A percentile compares a stretch with the other conserved stretches of the same genome.
Evolutionary conservation across 257 asterid genomes (phyloP).

Genomic region (Jacaranda copaia): DNA sequence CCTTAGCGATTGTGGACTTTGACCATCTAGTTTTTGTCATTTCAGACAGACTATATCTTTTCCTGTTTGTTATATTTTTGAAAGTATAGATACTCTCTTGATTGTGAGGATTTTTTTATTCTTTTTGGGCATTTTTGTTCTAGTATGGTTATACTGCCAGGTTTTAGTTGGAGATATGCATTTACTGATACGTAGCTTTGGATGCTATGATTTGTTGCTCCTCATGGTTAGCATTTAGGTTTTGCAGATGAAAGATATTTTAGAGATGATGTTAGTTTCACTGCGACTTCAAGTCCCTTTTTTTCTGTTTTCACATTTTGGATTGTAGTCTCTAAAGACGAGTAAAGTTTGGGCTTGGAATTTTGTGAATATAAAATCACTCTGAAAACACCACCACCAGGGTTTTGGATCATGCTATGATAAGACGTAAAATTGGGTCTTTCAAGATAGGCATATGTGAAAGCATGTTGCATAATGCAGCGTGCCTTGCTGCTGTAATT

Average conservation of each 20-base stretch:
- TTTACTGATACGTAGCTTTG: constrained; percentile 18
- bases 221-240: neutral
- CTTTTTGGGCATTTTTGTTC: neutral
- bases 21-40: too few relatives aligned
- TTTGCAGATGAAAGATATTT: constrained; percentile 16
- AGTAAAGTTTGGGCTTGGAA: constrained; percentile 5
- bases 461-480: neutral
- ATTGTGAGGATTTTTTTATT: constrained; percentile 7
- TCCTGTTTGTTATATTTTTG: neutral
- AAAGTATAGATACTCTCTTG: neutral
- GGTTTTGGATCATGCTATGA: constrained; percentile 4
- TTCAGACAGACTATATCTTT: too few relatives aligned
- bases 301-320: neutral
- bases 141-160: neutral
- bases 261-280: neutral
- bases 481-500: neutral
- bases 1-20: too few relatives aligned
- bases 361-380: neutral
- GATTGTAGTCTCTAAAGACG: neutral
- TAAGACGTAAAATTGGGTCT: neutral
- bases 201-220: neutral
- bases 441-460: neutral
- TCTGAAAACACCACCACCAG: neutral
- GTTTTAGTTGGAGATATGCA: constrained; percentile 3
- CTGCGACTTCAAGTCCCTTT: neutral